These are phyloP conservation scores for Capronia epimyces DNA, from an alignment of 2,329 filamentous ascomycete species.

Conservation along the genomic window DNA sequence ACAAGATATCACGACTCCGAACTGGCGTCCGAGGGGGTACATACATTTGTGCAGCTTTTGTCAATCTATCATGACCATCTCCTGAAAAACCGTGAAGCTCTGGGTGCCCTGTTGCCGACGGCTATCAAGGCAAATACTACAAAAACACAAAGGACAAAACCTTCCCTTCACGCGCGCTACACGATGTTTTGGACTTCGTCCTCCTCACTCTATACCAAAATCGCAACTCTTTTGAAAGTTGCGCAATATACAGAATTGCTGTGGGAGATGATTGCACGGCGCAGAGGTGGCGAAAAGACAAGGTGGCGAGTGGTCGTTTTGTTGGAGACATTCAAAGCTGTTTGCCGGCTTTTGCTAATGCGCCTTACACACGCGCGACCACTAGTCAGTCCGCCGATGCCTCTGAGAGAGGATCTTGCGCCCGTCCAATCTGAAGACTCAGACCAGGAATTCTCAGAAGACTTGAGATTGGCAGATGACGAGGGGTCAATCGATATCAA, in stretches of 20 bases:
- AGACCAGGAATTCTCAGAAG: constrained; percentile 40
- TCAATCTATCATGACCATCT: constrained; percentile 24
- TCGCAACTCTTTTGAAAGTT: constrained; percentile 78
- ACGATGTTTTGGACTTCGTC: constrained; percentile 59
- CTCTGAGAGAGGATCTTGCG: constrained; percentile 68
- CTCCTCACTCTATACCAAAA: constrained; percentile 67
- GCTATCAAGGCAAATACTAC: constrained; percentile 12
- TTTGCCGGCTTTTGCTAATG: constrained; percentile 74
- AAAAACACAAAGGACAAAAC: constrained; percentile 35
- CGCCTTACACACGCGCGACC: constrained; percentile 77
- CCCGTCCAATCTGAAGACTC: constrained; percentile 51
- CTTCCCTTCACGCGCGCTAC: constrained; percentile 57
- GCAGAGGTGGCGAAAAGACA: constrained; percentile 68
- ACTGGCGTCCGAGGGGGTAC: constrained; percentile 77
- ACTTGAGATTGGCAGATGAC: constrained; percentile 24
- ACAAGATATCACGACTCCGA: constrained; percentile 62
- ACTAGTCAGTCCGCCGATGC: constrained; percentile 74
- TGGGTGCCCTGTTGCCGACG: constrained; percentile 67
- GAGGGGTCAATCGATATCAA: constrained; percentile 23
- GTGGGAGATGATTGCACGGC: constrained; percentile 95
- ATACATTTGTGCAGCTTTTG: constrained; percentile 27
- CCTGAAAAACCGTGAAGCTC: constrained; percentile 26
- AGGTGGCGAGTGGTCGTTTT: constrained; percentile 84
- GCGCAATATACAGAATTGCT: constrained; percentile 91
- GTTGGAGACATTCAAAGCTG: constrained; percentile 77